Conservation (phyloP, 140 eudicot genomes). For the Erigeron philadelphicus region DNA sequence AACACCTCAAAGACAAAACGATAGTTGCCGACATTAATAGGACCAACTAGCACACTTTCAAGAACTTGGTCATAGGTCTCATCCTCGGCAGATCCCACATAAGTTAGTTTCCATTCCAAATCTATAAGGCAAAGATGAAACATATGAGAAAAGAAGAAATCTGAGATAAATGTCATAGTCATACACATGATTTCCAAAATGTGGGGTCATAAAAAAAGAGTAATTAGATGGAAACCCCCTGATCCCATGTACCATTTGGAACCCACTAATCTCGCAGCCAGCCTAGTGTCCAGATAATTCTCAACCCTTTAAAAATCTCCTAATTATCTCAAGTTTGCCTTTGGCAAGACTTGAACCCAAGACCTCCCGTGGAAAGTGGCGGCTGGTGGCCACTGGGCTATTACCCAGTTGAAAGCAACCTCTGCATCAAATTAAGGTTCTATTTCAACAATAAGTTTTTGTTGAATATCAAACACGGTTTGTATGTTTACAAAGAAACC, state of each 20-base stretch:
- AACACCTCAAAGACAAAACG: conserved; percentile 87
- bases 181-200: not conserved
- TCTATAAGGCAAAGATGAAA: conserved; percentile 32
- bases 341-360: too few species aligned
- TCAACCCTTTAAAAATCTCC: too few species aligned
- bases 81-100: conserved; percentile 93
- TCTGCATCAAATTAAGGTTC: not conserved
- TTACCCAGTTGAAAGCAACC: not conserved
- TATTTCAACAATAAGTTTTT: not conserved
- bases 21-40: conserved; percentile 83
- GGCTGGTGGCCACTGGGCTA: too few species aligned
- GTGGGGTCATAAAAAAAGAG: too few species aligned
- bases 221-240: too few species aligned
- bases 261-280: too few species aligned
- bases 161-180: not conserved
- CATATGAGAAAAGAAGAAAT: not conserved
- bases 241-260: too few species aligned
- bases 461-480: too few species aligned
- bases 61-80: conserved; percentile 75
- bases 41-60: conserved; percentile 87
- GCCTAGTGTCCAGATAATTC: too few species aligned
- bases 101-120: conserved; percentile 79
- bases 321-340: too few species aligned
- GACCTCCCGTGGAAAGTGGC: too few species aligned
- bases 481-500: not conserved